Percentiles rank a stretch among this genome's conserved stretches.
Conservation (phyloP, 2,329 filamentous ascomycete genomes). For the Alternaria tenuissima region DNA sequence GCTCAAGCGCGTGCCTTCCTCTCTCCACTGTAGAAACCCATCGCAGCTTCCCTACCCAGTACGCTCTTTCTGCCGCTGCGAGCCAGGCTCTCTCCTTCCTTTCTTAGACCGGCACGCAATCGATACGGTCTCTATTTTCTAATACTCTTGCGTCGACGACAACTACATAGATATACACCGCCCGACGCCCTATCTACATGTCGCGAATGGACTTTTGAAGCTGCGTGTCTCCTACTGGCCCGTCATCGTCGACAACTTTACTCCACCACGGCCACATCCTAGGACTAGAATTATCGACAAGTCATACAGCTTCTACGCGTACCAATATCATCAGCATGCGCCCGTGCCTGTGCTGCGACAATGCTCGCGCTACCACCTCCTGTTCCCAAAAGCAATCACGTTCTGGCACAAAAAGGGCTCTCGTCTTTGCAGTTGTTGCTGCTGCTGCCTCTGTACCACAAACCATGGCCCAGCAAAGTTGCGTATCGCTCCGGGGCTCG, state of each 20-base stretch:
- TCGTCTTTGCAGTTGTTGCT: slow-evolving; percentile 36
- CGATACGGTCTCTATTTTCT: slow-evolving; percentile 25
- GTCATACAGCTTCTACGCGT: slow-evolving; percentile 18
- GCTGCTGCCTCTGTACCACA: slow-evolving; percentile 43
- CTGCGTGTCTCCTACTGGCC: slow-evolving; percentile 40
- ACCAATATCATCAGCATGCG: slow-evolving; percentile 26
- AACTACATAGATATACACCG: slow-evolving; percentile 25
- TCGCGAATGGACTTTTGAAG: slow-evolving; percentile 45
- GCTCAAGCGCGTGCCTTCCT: slow-evolving; percentile 33
- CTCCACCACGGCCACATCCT: slow-evolving; percentile 22
- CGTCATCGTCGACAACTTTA: slow-evolving; percentile 24
- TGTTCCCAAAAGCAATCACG: slow-evolving; percentile 35
- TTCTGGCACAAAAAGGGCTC: slow-evolving; percentile 24
- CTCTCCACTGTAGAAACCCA: slow-evolving; percentile 31
- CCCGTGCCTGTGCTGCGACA: slow-evolving; percentile 22
- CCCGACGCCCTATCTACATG: slow-evolving; percentile 19
- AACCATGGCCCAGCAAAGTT: slow-evolving; percentile 53
- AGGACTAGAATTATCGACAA: slow-evolving; percentile 16
- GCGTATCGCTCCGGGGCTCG: slow-evolving; percentile 76
- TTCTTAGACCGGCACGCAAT: slow-evolving; percentile 34
- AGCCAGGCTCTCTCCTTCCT: slow-evolving; percentile 34
- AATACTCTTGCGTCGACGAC: slow-evolving; percentile 15
- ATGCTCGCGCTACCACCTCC: slow-evolving; percentile 15
- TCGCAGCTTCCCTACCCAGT: slow-evolving; percentile 48
- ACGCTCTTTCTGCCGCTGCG: slow-evolving; percentile 48